Conservation (phyloP, 768 basidiomycete genomes). For the Hirschioporus abietinus region DNA sequence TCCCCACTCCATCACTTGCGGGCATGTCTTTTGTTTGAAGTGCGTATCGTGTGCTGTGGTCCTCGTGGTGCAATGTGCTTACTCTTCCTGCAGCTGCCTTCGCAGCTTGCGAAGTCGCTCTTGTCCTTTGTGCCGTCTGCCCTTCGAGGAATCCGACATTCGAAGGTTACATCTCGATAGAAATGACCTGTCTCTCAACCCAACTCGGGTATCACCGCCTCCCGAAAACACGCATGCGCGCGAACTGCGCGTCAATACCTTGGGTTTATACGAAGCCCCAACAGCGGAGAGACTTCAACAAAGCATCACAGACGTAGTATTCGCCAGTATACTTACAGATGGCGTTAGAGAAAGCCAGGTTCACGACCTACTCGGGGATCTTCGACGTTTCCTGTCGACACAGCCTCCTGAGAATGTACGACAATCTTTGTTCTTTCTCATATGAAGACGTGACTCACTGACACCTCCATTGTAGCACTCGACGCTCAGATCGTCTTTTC, state of each 20-base stretch:
- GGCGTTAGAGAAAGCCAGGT: not conserved
- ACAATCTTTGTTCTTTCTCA: not conserved
- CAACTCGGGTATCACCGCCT: not conserved
- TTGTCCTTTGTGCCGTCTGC: not conserved
- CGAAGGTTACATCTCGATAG: slow-evolving; percentile 4
- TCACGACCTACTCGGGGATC: not conserved
- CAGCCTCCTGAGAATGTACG: not conserved
- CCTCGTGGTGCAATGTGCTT: not conserved
- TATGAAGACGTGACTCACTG: not conserved
- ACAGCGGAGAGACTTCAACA: not conserved
- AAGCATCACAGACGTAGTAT: not conserved
- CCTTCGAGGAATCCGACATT: not conserved
- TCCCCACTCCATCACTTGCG: slow-evolving; percentile 71
- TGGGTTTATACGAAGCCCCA: not conserved
- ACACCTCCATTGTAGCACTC: not conserved
- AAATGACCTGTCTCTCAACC: not conserved
- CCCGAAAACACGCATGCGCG: not conserved
- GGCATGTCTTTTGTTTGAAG: slow-evolving; percentile 70
- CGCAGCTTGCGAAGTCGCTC: not conserved
- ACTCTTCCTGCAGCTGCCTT: slow-evolving; percentile 1
- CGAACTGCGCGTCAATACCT: not conserved
- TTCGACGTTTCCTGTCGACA: not conserved
- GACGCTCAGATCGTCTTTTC: not conserved
- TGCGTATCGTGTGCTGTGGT: slow-evolving; percentile 29
- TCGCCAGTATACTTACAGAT: not conserved